Evolutionary conservation across 148 eudicot genomes (phyloP), one percentile per base, ranked within the genome.

Genomic region (Vaccinium darrowii): DNA sequence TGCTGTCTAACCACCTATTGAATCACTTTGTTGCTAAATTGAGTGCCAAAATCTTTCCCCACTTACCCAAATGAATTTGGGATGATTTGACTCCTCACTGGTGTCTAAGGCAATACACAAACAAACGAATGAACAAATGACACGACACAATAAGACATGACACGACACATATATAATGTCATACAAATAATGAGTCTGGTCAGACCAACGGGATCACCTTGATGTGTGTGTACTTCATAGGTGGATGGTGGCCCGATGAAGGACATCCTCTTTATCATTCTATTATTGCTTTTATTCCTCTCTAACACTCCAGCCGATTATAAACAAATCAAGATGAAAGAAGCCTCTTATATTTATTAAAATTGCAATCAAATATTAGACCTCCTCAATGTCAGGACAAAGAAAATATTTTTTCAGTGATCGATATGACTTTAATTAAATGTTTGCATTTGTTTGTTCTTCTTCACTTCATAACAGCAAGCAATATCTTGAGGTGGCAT

Each of bases 1-100:
- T 77, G 80, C 57, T 76, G 52, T 77, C 56, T 77, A 11, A 27
- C 21, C 18, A 71, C 16, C 47, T 50, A 27, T 50, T 77, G 33
- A 76, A 8, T 47, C 78, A 75, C 54, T 75, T 75, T 21, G 23
- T 75, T 47, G 25, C 78, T 75, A 75, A 74, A 39, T 47, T 75
- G 25, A 75, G 52, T 43, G 47, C 78, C 14, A 15, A 36, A 16
- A n/a, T 73, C 23, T 36, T 73, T 39, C 21, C 77, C 47, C 77
- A 33, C 77, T 73, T 7, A 15, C 0, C 51, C 77, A 73, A 16
- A 6, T 73, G 50, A 12, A 16, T 9, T 72, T 36, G 9, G 47
- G 21, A 36, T 15, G 39, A 73, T 73, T 36, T 39, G 77, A 33
- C 39, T 73, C 47, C 10, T 39, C 6, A 30, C 7, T 69, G 39